phyloP scores from a whole-genome alignment of 192 early-diverging fungal species.

The Mortierella claussenii region DNA sequence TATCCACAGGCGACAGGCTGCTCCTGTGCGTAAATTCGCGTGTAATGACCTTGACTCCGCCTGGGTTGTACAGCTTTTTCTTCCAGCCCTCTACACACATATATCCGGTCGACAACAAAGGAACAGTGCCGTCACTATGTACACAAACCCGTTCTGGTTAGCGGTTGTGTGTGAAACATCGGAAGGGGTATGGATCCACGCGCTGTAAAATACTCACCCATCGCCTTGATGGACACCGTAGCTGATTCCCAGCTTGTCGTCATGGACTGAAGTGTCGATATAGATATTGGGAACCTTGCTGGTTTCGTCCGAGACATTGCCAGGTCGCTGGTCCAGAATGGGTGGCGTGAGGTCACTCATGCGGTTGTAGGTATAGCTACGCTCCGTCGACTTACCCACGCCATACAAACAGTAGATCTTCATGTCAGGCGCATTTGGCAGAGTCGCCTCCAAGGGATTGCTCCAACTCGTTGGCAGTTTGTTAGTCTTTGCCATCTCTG shows the following conservation, averaged over 20 bases:
- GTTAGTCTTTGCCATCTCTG: constrained; percentile 66
- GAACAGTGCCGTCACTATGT: constrained; percentile 89
- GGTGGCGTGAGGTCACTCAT: constrained; percentile 32
- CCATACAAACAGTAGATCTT: constrained; percentile 90
- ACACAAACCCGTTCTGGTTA: not conserved
- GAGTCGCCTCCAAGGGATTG: constrained; percentile 80
- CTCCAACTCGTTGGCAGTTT: constrained; percentile 76
- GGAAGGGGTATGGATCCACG: too few relatives aligned
- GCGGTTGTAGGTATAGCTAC: constrained; percentile 82
- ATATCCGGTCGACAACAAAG: constrained; percentile 84
- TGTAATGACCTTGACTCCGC: constrained; percentile 72
- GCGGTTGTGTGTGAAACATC: not conserved
- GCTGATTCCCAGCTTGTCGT: constrained; percentile 68
- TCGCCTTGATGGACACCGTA: constrained; percentile 76
- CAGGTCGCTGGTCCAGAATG: constrained; percentile 43
- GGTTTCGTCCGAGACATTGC: constrained; percentile 36
- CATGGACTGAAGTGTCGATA: constrained; percentile 66
- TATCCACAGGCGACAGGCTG: constrained; percentile 66
- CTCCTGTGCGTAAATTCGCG: constrained; percentile 75
- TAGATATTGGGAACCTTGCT: constrained; percentile 35
- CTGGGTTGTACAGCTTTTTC: constrained; percentile 84
- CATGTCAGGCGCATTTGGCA: constrained; percentile 77
- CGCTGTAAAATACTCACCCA: constrained; percentile 69
- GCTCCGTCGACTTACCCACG: constrained; percentile 79
- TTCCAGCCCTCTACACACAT: constrained; percentile 91